Base-by-base conservation (phyloP, 192 early-diverging fungal species). In the Chytriomyces sp. region DNA sequence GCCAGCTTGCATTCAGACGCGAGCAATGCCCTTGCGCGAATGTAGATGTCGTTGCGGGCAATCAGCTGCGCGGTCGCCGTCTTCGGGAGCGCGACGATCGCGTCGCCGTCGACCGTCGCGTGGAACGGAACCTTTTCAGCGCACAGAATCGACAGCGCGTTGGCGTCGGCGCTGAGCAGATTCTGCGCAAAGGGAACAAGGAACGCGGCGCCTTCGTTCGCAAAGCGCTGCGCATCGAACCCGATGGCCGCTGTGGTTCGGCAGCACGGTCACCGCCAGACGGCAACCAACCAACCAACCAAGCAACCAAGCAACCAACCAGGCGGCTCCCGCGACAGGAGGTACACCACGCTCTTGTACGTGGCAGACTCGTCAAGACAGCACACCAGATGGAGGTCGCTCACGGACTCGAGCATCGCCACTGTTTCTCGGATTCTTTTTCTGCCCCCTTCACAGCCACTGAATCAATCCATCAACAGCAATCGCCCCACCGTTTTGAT, bases 41-140 rank as follows among this genome's bases (percentile, higher is more conserved):
- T 12, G 37, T 68, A 68, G 5, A 68, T 55, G 32, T 68, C 65
- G 65, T 68, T 68, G n/a, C 6, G 52, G 30, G 65, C 65, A 39
- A 68, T 34, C 12, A 28, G 6, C n/a, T 19, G 8, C 10, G 65
- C 55, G 12, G 44, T 33, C 26, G 44, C 17, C 12, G 30, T 14
- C n/a, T 2, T 10, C 33, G 65, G 65, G 1, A 39, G 12, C 12
- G 65, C 19, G 6, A 34, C n/a, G 30, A 68, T 53, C 7, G n/a
- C 7, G 19, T 8, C 52, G 28, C 36, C 25, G 54, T 68, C 65
- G n/a, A 7, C 30, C 10, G 7, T 12, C n/a, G 65, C n/a, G n/a
- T n/a, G n/a, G 52, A 39, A 68, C 39, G 54, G 36, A 17, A 53
- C 32, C 30, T 68, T 68, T 14, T 68, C 65, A 17, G 52, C 65